A percentile compares a stretch with the other conserved stretches of the same genome.
These are phyloP conservation scores for Harringtonia aguacate DNA, from an alignment of 2,329 filamentous ascomycete genomes.

Conservation along the genomic window DNA sequence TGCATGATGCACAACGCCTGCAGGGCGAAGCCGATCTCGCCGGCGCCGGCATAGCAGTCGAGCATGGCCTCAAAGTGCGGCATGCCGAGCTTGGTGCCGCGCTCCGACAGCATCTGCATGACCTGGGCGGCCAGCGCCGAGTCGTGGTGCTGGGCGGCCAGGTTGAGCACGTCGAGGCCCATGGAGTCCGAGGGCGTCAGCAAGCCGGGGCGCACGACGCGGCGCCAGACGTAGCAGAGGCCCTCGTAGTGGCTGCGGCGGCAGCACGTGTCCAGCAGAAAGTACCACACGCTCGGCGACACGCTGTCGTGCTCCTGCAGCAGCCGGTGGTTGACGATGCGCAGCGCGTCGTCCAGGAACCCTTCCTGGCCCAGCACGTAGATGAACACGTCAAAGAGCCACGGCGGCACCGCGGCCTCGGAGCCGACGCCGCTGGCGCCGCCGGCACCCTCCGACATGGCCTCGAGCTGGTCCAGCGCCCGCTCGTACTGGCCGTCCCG, in stretches of 20 bases:
- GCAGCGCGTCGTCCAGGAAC: constrained; percentile 68
- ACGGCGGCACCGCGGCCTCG: constrained; percentile 39
- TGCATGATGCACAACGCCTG: constrained; percentile 65
- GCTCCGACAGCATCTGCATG: constrained; percentile 51
- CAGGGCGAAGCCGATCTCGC: constrained; percentile 56
- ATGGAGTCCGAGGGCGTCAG: constrained; percentile 34
- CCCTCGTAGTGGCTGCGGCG: constrained; percentile 51
- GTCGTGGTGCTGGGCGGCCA: constrained; percentile 61
- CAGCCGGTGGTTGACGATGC: constrained; percentile 50
- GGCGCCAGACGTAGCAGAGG: constrained; percentile 60
- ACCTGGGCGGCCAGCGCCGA: constrained; percentile 58
- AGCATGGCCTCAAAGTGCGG: constrained; percentile 75
- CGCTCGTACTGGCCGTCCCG: constrained; percentile 76
- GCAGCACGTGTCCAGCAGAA: constrained; percentile 67
- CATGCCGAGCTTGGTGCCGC: constrained; percentile 44
- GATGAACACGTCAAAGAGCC: constrained; percentile 71
- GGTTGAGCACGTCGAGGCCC: constrained; percentile 50
- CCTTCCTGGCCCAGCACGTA: constrained; percentile 60
- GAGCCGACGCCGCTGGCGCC: no score
- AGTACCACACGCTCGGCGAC: constrained; percentile 50
- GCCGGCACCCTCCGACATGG: constrained; percentile 45
- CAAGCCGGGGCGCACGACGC: constrained; percentile 33
- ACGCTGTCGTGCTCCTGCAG: constrained; percentile 23
- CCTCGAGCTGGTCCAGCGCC: constrained; percentile 59
- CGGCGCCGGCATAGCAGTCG: constrained; percentile 51